Conservation (phyloP, 495 filamentous ascomycete genomes). For the Penicilliopsis zonata region DNA sequence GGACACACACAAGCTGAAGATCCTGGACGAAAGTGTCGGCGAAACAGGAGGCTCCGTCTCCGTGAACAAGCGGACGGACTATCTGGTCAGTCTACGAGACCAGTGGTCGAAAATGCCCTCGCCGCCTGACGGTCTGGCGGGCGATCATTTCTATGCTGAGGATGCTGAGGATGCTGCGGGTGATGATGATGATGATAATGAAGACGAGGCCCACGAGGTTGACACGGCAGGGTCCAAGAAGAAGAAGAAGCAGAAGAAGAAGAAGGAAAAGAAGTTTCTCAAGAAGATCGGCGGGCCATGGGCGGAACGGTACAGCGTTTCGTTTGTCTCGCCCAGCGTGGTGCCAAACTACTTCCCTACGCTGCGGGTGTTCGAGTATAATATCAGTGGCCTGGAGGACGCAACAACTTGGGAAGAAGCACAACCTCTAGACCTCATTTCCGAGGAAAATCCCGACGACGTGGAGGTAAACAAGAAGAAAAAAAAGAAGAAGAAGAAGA, state of each 20-base stretch:
- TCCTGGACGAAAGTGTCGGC: slow-evolving; percentile 12
- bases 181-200: slow-evolving; percentile 10
- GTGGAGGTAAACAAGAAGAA: slow-evolving; percentile 42
- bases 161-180: slow-evolving; percentile 1
- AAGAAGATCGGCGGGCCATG: slow-evolving; percentile 64
- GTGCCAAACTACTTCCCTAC: slow-evolving; percentile 92
- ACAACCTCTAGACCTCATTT: not conserved
- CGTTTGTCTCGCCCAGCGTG: slow-evolving; percentile 70
- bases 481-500: slow-evolving; percentile 40
- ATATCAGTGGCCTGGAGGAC: slow-evolving; percentile 66
- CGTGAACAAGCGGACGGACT: slow-evolving; percentile 54
- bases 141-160: slow-evolving; percentile 5
- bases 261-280: slow-evolving; percentile 42
- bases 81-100: slow-evolving; percentile 66
- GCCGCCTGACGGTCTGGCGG: slow-evolving; percentile 22
- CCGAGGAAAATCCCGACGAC: slow-evolving; percentile 3
- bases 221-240: slow-evolving; percentile 13
- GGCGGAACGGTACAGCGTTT: slow-evolving; percentile 74
- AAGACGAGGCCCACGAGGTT: slow-evolving; percentile 3
- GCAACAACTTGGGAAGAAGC: slow-evolving; percentile 30
- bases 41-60: slow-evolving; percentile 35
- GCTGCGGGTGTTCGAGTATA: slow-evolving; percentile 82
- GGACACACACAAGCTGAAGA: slow-evolving; percentile 65
- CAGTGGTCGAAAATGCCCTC: slow-evolving; percentile 66
- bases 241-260: slow-evolving; percentile 33